Evolutionary conservation across 495 filamentous ascomycete species (phyloP).

Genomic region (Penicillium angulare): DNA sequence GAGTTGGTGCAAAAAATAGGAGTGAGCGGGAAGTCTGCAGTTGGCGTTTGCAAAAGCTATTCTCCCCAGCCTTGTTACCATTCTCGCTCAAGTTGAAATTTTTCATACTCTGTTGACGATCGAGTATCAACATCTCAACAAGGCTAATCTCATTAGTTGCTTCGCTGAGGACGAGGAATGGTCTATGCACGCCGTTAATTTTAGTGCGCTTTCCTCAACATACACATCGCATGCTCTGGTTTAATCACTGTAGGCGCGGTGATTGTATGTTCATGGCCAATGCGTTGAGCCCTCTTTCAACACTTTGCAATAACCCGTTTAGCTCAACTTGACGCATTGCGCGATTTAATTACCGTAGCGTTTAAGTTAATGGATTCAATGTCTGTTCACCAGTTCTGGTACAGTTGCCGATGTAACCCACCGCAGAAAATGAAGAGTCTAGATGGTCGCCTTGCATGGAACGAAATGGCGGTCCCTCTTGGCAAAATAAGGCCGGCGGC

Average conservation of each 20-base stretch:
- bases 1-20: not conserved
- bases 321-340: not conserved
- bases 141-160: not conserved
- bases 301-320: not conserved
- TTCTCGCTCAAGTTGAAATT: not conserved
- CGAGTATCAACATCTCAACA: not conserved
- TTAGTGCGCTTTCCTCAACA: not conserved
- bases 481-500: not conserved
- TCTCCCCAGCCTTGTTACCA: not conserved
- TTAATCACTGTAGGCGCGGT: not conserved
- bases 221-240: not conserved
- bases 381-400: not conserved
- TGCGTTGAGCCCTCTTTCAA: not conserved
- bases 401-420: not conserved
- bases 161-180: not conserved
- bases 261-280: not conserved
- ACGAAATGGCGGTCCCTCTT: not conserved
- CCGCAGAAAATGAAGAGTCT: not conserved
- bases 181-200: not conserved
- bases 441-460: not conserved
- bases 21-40: not conserved
- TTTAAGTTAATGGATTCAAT: not conserved
- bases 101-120: not conserved
- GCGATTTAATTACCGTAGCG: too few species aligned
- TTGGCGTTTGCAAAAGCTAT: not conserved